Evolutionary conservation across 2,329 filamentous ascomycete genomes (phyloP), one percentile per base, ranked within the genome.

Genomic region (Fusarium lyarnte): DNA sequence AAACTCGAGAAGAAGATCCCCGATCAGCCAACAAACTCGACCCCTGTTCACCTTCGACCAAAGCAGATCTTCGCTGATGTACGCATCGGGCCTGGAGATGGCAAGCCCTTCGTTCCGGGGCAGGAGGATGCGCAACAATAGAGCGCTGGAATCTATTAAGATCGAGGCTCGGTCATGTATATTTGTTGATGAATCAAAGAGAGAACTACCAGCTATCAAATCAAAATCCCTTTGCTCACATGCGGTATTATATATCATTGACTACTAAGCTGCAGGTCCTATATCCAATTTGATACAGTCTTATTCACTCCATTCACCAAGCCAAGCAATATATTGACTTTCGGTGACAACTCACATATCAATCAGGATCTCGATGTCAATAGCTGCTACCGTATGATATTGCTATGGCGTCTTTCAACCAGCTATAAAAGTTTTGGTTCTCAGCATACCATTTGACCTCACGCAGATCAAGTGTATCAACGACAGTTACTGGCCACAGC

Each of bases 1-100:
- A 92, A 93, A 84, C 86, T 96, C 72, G 92, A 94, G 82, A 96
- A 96, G 86, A 88, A 87, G 73, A 91, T 96, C 74, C 93, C 93
- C 70, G 91, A 93, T 74, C 86, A 92, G 74, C 92, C 92, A 69
- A 86, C 88, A 79, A 88, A 90, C 79, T 88, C 90, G 77, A 90
- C 87, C 35, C 93, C 93, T 55, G 90, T 96, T 74, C 92, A 95
- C 81, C 87, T 94, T 76, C 88, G 92, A 78, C 86, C 88, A 77
- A 85, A 85, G 79, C 89, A 90, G 82, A 89, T 90, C 80, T 89
- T 89, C 78, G 85, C 88, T 66, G 88, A 90, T 74, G 83, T 85
- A 74, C 84, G 84, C 69, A 84, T 84, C 68, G 79, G 82, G 46
- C 79, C 81, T 59, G 78, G 80, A 55, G 81, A 84, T 58, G 82